Evolutionary conservation across 257 asterid species (phyloP), one percentile per base, ranked within the genome.

Genomic region (Datura wrightii): DNA sequence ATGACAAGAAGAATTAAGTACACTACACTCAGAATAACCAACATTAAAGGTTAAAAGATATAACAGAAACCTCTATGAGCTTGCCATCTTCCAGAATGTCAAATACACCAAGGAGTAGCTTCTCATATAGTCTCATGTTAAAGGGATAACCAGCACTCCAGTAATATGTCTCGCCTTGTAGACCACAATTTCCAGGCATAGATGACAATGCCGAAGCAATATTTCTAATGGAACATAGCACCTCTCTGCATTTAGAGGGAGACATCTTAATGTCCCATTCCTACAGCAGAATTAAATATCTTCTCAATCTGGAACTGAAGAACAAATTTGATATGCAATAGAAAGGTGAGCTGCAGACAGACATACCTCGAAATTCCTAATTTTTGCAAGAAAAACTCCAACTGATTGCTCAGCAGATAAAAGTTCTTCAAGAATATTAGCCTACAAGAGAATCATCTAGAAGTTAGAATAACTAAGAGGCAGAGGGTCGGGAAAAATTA

Each of bases 1-100:
- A 83, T 82, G 79, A 56, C 66, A 50, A 91, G 87, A 72, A 76
- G 86, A 83, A 76, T 55, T 34, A 36, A 63, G 50, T 79, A 85
- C 87, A 72, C 83, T 79, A 76, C 82, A 76, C 41, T 76, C 46
- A 67, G 37, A 52, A 65, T 52, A 18, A 31, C 37, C 24, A 54
- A 71, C 39, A 60, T 71, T 18, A 15, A 44, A 82, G 62, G 52
- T 63, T 82, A 52, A 76, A 24, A 66, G 82, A 89, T 46, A 79
- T 58, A 85, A 84, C 62, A 3, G 50, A 11, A 79, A 95, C 99
- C 99, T 96, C 98, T 86, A 96, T 87, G 70, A 96, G 92, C 89
- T 94, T 95, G 88, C 93, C 89, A 69, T 96, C 99, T 78, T 96
- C 99, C 78, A 96, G 92, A 89, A 94, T 92, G 87, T 96, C 99